phyloP scores from a whole-genome alignment of 495 filamentous ascomycete species.

The Delitschia confertaspora region DNA sequence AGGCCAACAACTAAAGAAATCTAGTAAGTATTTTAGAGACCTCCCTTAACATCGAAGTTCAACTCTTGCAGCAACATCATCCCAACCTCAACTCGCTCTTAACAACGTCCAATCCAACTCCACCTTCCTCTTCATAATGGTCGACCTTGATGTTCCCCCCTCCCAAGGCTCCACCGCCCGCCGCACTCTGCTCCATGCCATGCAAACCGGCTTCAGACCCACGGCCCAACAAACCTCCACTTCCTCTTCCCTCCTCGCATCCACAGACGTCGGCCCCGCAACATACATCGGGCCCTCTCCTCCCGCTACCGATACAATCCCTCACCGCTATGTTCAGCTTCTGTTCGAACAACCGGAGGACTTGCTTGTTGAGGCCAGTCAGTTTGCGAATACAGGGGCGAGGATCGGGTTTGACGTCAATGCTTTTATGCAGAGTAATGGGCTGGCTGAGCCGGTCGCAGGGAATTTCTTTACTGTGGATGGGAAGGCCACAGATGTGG shows the following conservation, averaged over 20 bases:
- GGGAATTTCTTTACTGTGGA: slow-evolving; percentile 24
- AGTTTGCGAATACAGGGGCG: slow-evolving; percentile 5
- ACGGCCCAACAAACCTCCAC: slow-evolving; percentile 5
- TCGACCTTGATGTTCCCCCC: slow-evolving; percentile 25
- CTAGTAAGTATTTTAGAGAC: slow-evolving; percentile 5
- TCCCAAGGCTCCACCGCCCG: slow-evolving; percentile 4
- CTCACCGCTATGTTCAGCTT: slow-evolving; percentile 23
- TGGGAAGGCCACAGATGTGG: slow-evolving; percentile 8
- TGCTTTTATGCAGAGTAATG: slow-evolving; percentile 11
- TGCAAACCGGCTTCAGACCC: slow-evolving; percentile 21
- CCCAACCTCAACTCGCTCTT: slow-evolving; percentile 15
- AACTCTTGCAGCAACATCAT: slow-evolving; percentile 6
- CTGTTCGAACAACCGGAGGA: slow-evolving; percentile 17
- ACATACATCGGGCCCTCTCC: slow-evolving; percentile 15
- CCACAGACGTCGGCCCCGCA: slow-evolving; percentile 10
- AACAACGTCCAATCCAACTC: background rate
- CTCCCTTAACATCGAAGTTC: background rate
- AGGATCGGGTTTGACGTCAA: slow-evolving; percentile 19
- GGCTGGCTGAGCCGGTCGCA: slow-evolving; percentile 13
- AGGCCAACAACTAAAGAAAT: slow-evolving; percentile 15
- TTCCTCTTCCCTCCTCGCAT: slow-evolving; percentile 7
- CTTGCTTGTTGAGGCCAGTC: slow-evolving; percentile 6
- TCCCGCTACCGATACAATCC: slow-evolving; percentile 13
- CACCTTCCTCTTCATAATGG: slow-evolving; percentile 25
- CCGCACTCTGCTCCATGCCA: slow-evolving; percentile 21